phyloP scores from a whole-genome alignment of 2,329 filamentous ascomycete species.

The Domatiomyces globalis region DNA sequence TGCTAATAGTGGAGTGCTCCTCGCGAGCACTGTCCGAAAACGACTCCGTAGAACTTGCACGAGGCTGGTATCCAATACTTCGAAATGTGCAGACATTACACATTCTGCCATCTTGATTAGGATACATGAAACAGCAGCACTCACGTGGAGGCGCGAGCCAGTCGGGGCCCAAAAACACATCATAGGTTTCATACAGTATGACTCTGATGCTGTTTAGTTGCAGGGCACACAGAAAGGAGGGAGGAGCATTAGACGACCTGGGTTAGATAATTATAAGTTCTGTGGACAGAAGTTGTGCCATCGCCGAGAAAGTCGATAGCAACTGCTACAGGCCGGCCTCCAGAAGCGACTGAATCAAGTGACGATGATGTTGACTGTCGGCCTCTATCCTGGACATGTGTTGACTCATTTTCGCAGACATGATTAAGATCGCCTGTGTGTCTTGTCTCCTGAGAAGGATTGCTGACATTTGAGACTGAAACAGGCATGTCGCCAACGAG shows the following conservation, averaged over 20 bases:
- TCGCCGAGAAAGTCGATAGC: constrained; percentile 1
- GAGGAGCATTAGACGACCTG: neutral
- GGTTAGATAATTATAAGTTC: neutral
- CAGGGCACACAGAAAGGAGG: neutral
- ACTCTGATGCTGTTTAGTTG: neutral
- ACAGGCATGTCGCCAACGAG: no score
- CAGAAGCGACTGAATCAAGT: no score
- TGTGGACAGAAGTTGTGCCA: neutral
- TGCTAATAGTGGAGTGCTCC: no score
- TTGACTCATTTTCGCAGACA: no score
- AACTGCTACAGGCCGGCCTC: no score
- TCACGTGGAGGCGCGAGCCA: neutral
- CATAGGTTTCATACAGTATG: neutral
- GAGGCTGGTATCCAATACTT: no score
- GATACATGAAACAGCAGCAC: neutral
- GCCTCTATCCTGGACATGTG: no score
- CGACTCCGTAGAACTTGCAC: neutral
- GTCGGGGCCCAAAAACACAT: no score
- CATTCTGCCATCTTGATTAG: neutral
- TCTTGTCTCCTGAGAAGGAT: no score
- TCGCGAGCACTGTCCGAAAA: neutral
- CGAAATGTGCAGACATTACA: neutral
- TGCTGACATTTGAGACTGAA: no score
- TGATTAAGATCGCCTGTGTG: no score
- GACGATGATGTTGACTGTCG: no score